Base-by-base conservation (phyloP, 2,329 filamentous ascomycete genomes). In the Zymoseptoria brevis region DNA sequence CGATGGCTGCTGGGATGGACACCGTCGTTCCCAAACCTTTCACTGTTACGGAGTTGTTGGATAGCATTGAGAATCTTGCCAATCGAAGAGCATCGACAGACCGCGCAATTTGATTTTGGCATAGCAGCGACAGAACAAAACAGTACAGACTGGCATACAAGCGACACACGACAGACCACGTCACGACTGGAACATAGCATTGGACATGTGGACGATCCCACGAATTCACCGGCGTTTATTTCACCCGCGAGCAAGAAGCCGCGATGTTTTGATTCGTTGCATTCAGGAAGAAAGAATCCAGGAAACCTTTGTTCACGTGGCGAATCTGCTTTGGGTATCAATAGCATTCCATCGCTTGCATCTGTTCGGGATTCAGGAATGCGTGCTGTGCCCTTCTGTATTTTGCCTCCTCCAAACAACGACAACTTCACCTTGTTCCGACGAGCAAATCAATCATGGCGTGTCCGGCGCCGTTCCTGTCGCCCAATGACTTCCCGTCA, bases 391-490 rank as follows among this genome's bases (percentile, higher is more conserved):
- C 35, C 16, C 35, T 45, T 45, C 13, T 45, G 35, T 45, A 16
- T 16, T 45, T 45, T 45, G 35, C 35, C 13, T 45, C 35, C 35
- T 45, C 35, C 11, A n/a, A 45, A 45, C 35, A 41, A 11, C 13
- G 35, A 5, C 35, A 16, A 45, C 35, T 16, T 45, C 35, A 45
- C 13, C 13, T 45, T 45, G 26, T 29, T n/a, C 35, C 16, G 35
- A n/a, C 35, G 16, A 53, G 19, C 19, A 26, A 7, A 11, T 24
- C 51, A 19, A 29, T 29, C 22, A 53, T 53, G 51, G 19, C 51
- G 19, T 94, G 89, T 72, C 83, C 83, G 8, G 63, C 79, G 55
- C 89, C 89, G 8, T 92, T 93, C 69, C 79, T 86, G 63, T 82
- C 88, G 69, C 79, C 81, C 60, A 73, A 74, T 16, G 21, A 72